Conservation (phyloP, 2,329 filamentous ascomycete species). For the Diaporthe capsici region DNA sequence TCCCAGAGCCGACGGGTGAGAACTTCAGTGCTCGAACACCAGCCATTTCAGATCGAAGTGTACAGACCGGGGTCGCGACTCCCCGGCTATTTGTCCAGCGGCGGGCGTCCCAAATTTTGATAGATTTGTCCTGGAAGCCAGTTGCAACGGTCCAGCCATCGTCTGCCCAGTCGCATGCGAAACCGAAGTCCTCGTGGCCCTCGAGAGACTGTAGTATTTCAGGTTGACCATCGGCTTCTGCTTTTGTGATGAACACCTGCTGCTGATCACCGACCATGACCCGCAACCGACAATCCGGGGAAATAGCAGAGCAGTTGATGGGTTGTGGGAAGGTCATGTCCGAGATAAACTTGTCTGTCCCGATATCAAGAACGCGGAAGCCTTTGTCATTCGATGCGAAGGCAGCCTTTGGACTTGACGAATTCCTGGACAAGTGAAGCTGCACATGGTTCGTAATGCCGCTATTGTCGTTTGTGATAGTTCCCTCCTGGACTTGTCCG, state of each 20-base stretch:
- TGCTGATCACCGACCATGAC: slow-evolving; percentile 79
- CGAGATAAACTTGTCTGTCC: slow-evolving; percentile 70
- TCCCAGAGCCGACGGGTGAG: slow-evolving; percentile 78
- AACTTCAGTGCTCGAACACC: slow-evolving; percentile 79
- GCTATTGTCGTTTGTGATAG: slow-evolving; percentile 62
- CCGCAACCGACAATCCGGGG: slow-evolving; percentile 79
- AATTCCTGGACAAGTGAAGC: slow-evolving; percentile 67
- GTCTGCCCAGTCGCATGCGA: slow-evolving; percentile 84
- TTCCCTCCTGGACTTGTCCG: slow-evolving; percentile 57
- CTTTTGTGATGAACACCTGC: slow-evolving; percentile 77
- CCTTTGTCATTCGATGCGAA: slow-evolving; percentile 75
- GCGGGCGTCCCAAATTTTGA: slow-evolving; percentile 84
- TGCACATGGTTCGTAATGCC: slow-evolving; percentile 77
- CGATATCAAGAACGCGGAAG: slow-evolving; percentile 71
- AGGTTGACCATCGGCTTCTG: slow-evolving; percentile 69
- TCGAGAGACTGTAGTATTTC: slow-evolving; percentile 68
- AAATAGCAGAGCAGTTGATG: slow-evolving; percentile 81
- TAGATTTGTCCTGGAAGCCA: slow-evolving; percentile 80
- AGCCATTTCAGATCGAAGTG: slow-evolving; percentile 75
- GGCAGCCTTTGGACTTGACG: slow-evolving; percentile 66
- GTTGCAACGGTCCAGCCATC: slow-evolving; percentile 84
- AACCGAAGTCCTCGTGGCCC: slow-evolving; percentile 79
- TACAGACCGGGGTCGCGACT: slow-evolving; percentile 61
- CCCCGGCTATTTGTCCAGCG: slow-evolving; percentile 73
- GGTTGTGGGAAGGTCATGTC: slow-evolving; percentile 69